Evolutionary conservation across 805 yeast genomes (phyloP), one percentile per base, ranked within the genome.

Genomic region (Komagataella ulmi): DNA sequence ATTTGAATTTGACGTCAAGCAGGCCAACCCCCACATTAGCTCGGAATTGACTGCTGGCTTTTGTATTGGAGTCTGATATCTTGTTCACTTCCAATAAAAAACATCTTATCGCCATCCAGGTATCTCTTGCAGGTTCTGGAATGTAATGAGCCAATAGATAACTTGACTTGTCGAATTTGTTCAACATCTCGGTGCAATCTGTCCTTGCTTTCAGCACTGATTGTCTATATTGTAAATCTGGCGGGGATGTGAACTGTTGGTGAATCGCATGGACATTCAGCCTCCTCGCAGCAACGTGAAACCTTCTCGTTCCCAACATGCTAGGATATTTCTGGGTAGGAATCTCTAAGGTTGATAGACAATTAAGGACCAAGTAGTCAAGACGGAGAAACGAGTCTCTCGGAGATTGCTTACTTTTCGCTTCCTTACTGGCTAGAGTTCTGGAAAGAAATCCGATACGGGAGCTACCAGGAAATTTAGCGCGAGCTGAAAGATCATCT

Each of bases 141-240:
- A 85, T 69, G 59, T 86, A 84, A 49, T 84, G 83, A 2, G 85
- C 76, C 21, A 87, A 66, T 17, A 87, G 64, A 52, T 76, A 76
- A 1, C 90, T 77, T 7, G 88, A 81, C 17, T 83, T 65, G 63
- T 85, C 93, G 52, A 30, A 69, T 24, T 63, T 67, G 56, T 68
- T 73, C 6, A 83, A 63, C 45, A 72, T 63, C 8, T 68, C 68
- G 49, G 64, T 59, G 54, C 83, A 73, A 55, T 77, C 77, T 51
- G 68, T 72, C 19, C 72, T 64, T 10, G 74, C 66, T n/a, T 66
- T 62, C 17, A 54, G 17, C 47, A 23, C 24, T 45, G 44, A 51
- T 51, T 24, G 44, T 30, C 40, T 30, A 14, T 30, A 30, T 5
- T 30, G 40, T 30, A 10, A 5, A 8, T 30, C 40, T 30, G 40